phyloP scores from a whole-genome alignment of 2,329 filamentous ascomycete genomes.

The Coniochaeta hoffmannii region DNA sequence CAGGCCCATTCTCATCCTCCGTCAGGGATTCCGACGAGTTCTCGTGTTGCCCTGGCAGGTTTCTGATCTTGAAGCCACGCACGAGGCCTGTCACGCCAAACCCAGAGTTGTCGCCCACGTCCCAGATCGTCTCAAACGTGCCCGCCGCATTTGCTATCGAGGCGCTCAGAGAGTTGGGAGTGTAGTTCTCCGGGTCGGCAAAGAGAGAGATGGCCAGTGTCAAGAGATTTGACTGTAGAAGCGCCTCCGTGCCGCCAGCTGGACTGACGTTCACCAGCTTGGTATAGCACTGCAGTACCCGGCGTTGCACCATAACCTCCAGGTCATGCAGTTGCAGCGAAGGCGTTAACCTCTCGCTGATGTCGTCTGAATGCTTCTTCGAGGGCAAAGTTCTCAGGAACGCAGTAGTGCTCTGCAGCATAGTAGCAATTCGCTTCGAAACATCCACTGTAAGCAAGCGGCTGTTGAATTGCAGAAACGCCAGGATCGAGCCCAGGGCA shows the following conservation, averaged over 20 bases:
- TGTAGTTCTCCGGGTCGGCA: conserved; percentile 85
- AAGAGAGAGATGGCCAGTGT: conserved; percentile 87
- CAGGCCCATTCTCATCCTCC: conserved; percentile 49
- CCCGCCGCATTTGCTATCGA: conserved; percentile 87
- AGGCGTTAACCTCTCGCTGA: conserved; percentile 73
- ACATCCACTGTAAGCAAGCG: conserved; percentile 88
- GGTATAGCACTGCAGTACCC: conserved; percentile 91
- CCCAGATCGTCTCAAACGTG: conserved; percentile 91
- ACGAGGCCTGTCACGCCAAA: conserved; percentile 89
- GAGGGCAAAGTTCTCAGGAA: conserved; percentile 80
- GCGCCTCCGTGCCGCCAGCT: conserved; percentile 72
- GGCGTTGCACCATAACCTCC: conserved; percentile 84
- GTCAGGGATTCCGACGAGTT: conserved; percentile 33
- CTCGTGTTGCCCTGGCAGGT: conserved; percentile 62
- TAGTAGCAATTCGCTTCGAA: conserved; percentile 81
- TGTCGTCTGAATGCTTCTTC: conserved; percentile 81
- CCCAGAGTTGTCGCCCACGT: conserved; percentile 86
- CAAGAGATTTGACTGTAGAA: conserved; percentile 85
- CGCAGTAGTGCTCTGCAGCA: conserved; percentile 89
- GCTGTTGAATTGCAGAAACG: conserved; percentile 90
- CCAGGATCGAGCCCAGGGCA: conserved; percentile 81
- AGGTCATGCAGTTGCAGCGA: conserved; percentile 84
- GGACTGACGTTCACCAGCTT: conserved; percentile 86
- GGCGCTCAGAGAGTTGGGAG: conserved; percentile 75
- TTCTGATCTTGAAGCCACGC: conserved; percentile 64